Base-by-base conservation (phyloP, 208 protist genomes). In the Leishmania gerbilli region DNA sequence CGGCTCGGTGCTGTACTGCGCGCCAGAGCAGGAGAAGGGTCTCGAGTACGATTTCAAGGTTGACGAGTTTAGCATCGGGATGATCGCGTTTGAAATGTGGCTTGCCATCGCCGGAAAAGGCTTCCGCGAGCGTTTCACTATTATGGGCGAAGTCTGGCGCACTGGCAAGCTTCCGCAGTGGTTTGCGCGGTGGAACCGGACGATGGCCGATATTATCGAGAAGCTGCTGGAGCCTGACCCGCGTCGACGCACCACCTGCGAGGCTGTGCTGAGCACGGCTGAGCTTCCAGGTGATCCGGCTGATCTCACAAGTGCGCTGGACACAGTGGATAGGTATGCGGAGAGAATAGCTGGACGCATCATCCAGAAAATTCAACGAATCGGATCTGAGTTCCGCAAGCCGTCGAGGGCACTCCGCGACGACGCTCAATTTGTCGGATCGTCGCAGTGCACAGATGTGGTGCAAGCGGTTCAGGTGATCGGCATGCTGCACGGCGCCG, bases 81-180 rank as follows among this genome's bases (percentile, higher is more conserved):
- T 97, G 92, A 97, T 97, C 60, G 92, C 92, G 2, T 82, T 96
- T 27, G 94, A 97, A 76, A 97, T 97, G 94, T 97, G 94, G 92
- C 86, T 97, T 42, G 84, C 87, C 65, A 87, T 97, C 7, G 89
- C 85, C 9, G 91, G 92, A 37, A 93, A 95, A 74, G 90, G 86
- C 76, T 97, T 97, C 69, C 89, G 92, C 40, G 92, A 97, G 31
- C 82, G 91, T 40, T 95, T 93, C 77, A 91, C 83, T 79, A 96
- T 96, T 55, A 95, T 97, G 91, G 90, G 87, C 21, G 83, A 92
- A 45, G 87, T 93, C 58, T 95, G 93, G 88, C 81, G 84, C 37
- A 88, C 85, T 31, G 91, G 90, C 8, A 82, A 78, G 60, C 85
- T 97, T 53, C 94, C 94, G 8, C 47, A 84, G 53, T 97, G 94